Evolutionary conservation across 306 rosid genomes (phyloP).

Genomic region (Pyrus betulifolia): DNA sequence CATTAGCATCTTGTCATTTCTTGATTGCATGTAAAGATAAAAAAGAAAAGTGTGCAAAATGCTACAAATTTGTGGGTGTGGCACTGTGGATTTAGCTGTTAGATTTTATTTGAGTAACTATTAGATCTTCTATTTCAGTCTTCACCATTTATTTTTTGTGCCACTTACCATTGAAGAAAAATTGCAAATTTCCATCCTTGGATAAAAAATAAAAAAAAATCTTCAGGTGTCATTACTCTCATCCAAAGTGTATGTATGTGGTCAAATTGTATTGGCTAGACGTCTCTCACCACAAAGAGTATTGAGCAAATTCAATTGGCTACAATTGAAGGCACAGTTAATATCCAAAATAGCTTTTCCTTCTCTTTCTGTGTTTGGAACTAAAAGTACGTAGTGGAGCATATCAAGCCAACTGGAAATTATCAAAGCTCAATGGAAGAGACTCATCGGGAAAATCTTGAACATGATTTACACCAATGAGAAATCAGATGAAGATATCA

Average conservation of each 20-base stretch:
- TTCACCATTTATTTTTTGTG: no score
- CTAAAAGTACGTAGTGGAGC: neutral
- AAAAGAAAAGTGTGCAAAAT: no score
- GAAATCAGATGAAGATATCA: slow-evolving; percentile 17
- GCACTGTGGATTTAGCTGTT: no score
- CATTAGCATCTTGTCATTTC: no score
- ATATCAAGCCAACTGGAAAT: neutral
- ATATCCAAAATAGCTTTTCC: neutral
- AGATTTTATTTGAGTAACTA: no score
- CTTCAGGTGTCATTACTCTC: slow-evolving; percentile 6
- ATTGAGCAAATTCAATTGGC: neutral
- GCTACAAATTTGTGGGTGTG: no score
- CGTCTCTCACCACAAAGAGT: neutral
- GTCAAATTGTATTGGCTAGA: neutral
- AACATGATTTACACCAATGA: slow-evolving; percentile 16
- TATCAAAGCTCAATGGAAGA: neutral
- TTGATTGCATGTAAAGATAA: no score
- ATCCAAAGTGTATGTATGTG: neutral
- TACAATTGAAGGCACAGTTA: neutral
- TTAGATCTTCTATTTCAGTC: no score
- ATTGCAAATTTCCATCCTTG: no score
- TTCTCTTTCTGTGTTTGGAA: neutral
- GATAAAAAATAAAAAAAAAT: no score
- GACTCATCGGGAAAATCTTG: neutral
- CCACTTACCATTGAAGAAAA: no score